phyloP scores from a whole-genome alignment of 805 yeast species.

The Ogataea sp. region DNA sequence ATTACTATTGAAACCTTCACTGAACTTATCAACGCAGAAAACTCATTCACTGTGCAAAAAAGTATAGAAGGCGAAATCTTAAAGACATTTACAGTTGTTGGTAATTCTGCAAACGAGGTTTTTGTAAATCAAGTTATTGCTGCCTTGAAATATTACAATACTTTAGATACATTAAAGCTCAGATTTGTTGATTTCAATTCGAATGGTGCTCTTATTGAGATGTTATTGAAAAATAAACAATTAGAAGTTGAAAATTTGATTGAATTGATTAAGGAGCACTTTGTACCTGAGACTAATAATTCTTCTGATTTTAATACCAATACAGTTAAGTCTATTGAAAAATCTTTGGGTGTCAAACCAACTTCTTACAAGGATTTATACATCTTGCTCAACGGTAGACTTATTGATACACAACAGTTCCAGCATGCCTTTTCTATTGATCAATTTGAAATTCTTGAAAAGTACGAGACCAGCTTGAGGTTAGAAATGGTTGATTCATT shows the following conservation, averaged over 20 bases:
- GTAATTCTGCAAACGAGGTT: conserved; percentile 36
- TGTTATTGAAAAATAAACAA: neutral
- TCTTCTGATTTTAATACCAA: neutral
- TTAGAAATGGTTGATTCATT: conserved; percentile 15
- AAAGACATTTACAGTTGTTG: conserved; percentile 44
- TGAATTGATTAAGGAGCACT: neutral
- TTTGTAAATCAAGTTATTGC: conserved; percentile 37
- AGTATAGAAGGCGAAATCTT: neutral
- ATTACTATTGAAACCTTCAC: neutral
- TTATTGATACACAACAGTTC: conserved; percentile 26
- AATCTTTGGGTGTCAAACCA: conserved; percentile 1
- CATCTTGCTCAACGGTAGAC: conserved; percentile 48
- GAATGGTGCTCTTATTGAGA: neutral
- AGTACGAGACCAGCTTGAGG: conserved; percentile 41
- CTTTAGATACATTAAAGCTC: conserved; percentile 9
- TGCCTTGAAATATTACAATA: conserved; percentile 17
- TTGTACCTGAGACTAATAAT: neutral
- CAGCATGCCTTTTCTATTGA: conserved; percentile 11
- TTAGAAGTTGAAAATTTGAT: neutral
- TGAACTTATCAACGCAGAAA: conserved; percentile 1
- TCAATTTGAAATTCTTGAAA: conserved; percentile 31
- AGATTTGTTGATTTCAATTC: conserved; percentile 10
- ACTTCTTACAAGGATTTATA: conserved; percentile 19
- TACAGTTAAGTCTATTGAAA: neutral
- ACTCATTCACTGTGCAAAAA: neutral